These are phyloP conservation scores for Fusarium sp. DNA, from an alignment of 2,329 filamentous ascomycete species.

Conservation along the genomic window DNA sequence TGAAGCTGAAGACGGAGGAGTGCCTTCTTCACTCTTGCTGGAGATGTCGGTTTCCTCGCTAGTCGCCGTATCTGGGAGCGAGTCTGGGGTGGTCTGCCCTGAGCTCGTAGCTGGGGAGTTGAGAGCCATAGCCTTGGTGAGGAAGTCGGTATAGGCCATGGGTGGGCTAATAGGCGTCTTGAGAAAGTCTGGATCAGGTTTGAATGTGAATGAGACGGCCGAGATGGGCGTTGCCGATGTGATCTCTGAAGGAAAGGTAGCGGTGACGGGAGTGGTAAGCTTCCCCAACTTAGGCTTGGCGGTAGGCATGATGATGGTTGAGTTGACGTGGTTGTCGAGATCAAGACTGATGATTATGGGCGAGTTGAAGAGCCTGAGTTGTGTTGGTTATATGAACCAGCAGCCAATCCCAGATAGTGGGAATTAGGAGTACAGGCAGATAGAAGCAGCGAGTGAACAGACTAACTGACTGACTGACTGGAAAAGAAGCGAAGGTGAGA, in stretches of 20 bases:
- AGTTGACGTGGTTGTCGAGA: conserved; percentile 16
- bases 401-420: conserved; percentile 37
- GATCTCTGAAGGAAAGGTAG: conserved; percentile 71
- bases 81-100: conserved; percentile 62
- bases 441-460: conserved; percentile 45
- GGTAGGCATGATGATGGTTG: conserved; percentile 59
- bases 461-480: conserved; percentile 44
- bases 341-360: conserved; percentile 25
- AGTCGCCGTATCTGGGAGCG: conserved; percentile 66
- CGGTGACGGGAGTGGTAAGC: conserved; percentile 71
- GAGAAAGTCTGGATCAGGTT: conserved; percentile 66
- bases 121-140: conserved; percentile 80
- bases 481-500: conserved; percentile 36
- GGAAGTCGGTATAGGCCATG: conserved; percentile 89
- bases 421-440: conserved; percentile 37
- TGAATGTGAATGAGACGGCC: conserved; percentile 54
- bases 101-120: conserved; percentile 73
- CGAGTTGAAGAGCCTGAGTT: conserved; percentile 30
- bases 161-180: conserved; percentile 95
- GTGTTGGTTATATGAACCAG: conserved; percentile 38
- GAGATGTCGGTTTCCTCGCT: conserved; percentile 67
- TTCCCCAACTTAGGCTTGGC: conserved; percentile 70
- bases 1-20: conserved; percentile 61
- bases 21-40: conserved; percentile 66
- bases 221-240: conserved; percentile 76